Percentiles rank a stretch among this genome's conserved stretches.
Evolutionary conservation across 768 basidiomycete species (phyloP).

Genomic region (Mycena kentingensis): DNA sequence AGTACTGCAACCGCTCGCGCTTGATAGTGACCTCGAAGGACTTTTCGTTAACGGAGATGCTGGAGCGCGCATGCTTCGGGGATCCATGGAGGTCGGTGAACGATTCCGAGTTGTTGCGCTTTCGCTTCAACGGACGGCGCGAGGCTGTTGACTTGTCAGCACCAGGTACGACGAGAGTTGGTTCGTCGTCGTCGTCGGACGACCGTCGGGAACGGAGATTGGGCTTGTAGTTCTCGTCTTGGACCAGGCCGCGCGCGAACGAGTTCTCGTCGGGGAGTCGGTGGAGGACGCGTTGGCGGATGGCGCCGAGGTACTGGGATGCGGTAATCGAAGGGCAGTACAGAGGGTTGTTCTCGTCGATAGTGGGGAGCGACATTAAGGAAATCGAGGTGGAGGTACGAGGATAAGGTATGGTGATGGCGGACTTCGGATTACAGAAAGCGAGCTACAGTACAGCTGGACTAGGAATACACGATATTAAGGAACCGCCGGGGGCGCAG

Average conservation of each 20-base stretch:
- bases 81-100: conserved; percentile 48
- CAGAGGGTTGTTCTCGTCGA: conserved; percentile 58
- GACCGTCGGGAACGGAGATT: too few species aligned
- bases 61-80: conserved; percentile 47
- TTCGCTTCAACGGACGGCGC: conserved; percentile 28
- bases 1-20: conserved; percentile 35
- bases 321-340: conserved; percentile 58
- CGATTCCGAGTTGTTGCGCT: conserved; percentile 27
- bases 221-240: conserved; percentile 17
- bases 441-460: too few species aligned
- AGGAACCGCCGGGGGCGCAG: too few species aligned
- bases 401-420: conserved; percentile 9
- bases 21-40: conserved; percentile 47
- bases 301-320: conserved; percentile 44
- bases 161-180: neutral
- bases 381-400: conserved; percentile 10
- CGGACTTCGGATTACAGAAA: too few species aligned
- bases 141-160: conserved; percentile 5
- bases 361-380: conserved; percentile 31
- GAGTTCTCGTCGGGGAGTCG: conserved; percentile 28
- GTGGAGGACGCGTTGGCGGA: conserved; percentile 37
- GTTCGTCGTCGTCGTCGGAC: conserved; percentile 11
- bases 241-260: conserved; percentile 37
- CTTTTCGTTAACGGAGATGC: conserved; percentile 41
- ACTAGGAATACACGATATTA: too few species aligned